Percentiles rank a stretch among this genome's conserved stretches.
These are phyloP conservation scores for Paraconiothyrium brasiliense DNA, from an alignment of 2,329 filamentous ascomycete genomes.

Conservation along the genomic window DNA sequence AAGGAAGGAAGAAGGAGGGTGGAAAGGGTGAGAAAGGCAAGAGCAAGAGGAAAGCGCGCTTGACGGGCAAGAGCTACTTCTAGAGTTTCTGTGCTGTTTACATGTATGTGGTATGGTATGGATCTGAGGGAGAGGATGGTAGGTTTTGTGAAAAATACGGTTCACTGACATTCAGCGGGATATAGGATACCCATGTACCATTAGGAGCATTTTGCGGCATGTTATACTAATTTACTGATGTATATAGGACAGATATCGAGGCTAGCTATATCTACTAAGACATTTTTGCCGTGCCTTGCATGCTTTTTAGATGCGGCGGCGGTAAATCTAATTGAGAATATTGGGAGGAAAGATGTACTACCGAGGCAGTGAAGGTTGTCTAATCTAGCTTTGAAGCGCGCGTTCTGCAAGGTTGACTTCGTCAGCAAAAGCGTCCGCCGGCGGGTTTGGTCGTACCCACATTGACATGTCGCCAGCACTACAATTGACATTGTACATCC, in stretches of 20 bases:
- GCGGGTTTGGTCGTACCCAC: too few relatives aligned
- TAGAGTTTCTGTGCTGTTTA: constrained; percentile 14
- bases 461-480: neutral
- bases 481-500: neutral
- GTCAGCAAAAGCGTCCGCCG: too few relatives aligned
- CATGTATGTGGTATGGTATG: neutral
- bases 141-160: neutral
- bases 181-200: neutral
- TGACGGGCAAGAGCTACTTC: constrained; percentile 42
- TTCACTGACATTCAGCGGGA: neutral
- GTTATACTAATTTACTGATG: neutral
- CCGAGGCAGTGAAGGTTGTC: too few relatives aligned
- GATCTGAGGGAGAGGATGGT: neutral
- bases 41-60: constrained; percentile 35
- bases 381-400: too few relatives aligned
- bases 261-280: neutral
- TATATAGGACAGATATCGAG: neutral
- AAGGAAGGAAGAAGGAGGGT: constrained; percentile 24
- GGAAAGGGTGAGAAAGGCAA: constrained; percentile 34
- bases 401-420: too few relatives aligned
- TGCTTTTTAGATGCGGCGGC: neutral
- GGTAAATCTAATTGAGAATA: too few relatives aligned
- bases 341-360: too few relatives aligned
- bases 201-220: neutral
- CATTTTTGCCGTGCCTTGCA: neutral